Base-by-base conservation (phyloP, 805 yeast species). In the Lipomyces yamanashiensis region DNA sequence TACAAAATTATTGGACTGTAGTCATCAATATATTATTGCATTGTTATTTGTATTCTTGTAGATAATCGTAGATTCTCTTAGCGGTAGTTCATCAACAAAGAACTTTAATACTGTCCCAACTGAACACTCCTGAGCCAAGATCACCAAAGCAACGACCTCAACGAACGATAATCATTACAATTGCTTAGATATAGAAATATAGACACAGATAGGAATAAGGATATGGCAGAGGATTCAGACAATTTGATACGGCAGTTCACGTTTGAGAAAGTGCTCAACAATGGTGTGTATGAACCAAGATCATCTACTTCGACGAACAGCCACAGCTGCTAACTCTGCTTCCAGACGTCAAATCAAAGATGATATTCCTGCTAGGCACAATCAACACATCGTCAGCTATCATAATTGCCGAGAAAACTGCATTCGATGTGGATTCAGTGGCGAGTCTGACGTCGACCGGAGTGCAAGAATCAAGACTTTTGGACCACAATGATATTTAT, bases 401-500 rank as follows among this genome's bases (percentile, higher is more conserved):
- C 13, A 70, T 91, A 13, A 80, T 87, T 4, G 74, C 90, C 1
- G 96, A 91, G 71, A 90, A 89, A 73, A 80, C 92, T 0, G 88
- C 85, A 61, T 91, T 89, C 74, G 36, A 40, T 17, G 58, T 49
- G 6, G 71, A 72, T 5, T 70, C 33, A n/a, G 34, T 37, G 2
- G 43, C 33, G 1, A 39, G 33, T 10, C 34, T 63, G 45, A 44
- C 59, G 8, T 50, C 54, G n/a, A 28, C 44, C 2, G 54, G 58
- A 5, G 36, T 67, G 15, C 37, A 58, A 17, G 68, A 71, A 36
- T 62, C 79, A 28, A 62, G 74, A 34, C 70, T 78, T 33, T 80
- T 87, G 19, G 87, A 89, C n/a, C 74, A 78, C 15, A 95, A 93
- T 74, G 98, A 91, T 70, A 86, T 92, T 0, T 93, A 93, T 72